phyloP scores from a whole-genome alignment of 192 early-diverging fungal species.

The Rhizophagus sp. region DNA sequence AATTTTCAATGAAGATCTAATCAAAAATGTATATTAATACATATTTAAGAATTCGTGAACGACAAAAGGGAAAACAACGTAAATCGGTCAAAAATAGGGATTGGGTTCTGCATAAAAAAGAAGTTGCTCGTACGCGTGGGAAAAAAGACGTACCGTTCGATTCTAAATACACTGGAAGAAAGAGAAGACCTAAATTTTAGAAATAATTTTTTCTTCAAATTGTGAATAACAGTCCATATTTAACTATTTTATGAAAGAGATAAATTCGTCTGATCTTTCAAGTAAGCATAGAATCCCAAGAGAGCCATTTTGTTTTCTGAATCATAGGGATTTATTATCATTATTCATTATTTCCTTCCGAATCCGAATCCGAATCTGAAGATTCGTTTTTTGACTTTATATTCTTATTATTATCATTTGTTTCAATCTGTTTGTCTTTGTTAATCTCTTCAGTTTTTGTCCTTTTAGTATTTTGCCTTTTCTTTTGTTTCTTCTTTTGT shows the following conservation, averaged over 20 bases:
- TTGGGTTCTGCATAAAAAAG: constrained; percentile 93
- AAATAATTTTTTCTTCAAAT: background rate
- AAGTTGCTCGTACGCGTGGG: constrained; percentile 75
- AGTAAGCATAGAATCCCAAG: too few species aligned
- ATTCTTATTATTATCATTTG: constrained; percentile 25
- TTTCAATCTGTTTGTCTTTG: constrained; percentile 13
- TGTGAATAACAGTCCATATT: background rate
- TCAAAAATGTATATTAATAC: background rate
- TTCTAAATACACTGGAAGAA: constrained; percentile 94
- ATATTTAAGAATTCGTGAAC: constrained; percentile 14
- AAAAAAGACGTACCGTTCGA: constrained; percentile 78
- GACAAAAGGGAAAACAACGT: constrained; percentile 41
- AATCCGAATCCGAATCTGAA: constrained; percentile 17
- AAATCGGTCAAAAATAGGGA: constrained; percentile 79
- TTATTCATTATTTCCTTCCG: constrained; percentile 15
- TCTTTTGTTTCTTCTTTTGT: constrained; percentile 67
- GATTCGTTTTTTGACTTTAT: constrained; percentile 13
- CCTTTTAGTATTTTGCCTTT: constrained; percentile 44
- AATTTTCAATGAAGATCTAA: constrained; percentile 24
- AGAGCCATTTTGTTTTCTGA: background rate
- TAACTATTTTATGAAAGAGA: background rate
- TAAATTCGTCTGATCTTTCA: background rate
- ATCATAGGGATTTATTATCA: background rate
- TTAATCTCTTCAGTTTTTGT: constrained; percentile 38
- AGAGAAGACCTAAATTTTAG: constrained; percentile 86